Conservation (phyloP, 73 alveolate species). For the Paramecium sexaurelia region DNA sequence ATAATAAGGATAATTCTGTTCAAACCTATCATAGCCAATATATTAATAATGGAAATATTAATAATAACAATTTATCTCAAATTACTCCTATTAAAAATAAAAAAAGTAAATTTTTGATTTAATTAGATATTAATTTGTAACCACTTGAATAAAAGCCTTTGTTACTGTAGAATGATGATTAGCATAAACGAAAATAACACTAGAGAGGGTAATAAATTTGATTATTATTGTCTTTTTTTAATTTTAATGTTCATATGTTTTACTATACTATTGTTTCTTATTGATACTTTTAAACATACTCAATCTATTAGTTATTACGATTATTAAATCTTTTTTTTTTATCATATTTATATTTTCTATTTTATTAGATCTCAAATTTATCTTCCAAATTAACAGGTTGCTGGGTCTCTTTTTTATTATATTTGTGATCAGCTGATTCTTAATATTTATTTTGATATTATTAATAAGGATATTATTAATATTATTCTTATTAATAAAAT, state of each 20-base stretch:
- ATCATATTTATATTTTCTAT: neutral
- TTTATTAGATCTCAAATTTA: neutral
- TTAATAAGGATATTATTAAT: neutral
- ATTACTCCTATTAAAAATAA: neutral
- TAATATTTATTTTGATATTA: neutral
- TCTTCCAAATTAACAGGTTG: neutral
- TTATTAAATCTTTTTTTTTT: neutral
- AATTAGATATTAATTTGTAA: neutral
- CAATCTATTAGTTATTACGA: slow-evolving; percentile 4
- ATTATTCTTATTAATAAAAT: neutral
- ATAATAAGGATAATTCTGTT: neutral
- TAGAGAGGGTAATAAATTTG: slow-evolving; percentile 30
- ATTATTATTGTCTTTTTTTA: neutral
- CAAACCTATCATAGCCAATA: neutral
- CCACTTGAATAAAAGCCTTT: neutral
- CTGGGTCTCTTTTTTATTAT: neutral
- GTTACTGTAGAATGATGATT: neutral
- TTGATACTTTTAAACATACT: slow-evolving; percentile 38
- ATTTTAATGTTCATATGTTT: slow-evolving; percentile 28
- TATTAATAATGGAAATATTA: neutral
- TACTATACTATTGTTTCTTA: slow-evolving; percentile 25
- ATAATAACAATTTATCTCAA: neutral
- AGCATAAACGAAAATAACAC: neutral
- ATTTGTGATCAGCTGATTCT: neutral
- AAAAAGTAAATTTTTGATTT: neutral